Evolutionary conservation across 768 basidiomycete genomes (phyloP), one percentile per base, ranked within the genome.

Genomic region (Dioszegia aurantiaca): DNA sequence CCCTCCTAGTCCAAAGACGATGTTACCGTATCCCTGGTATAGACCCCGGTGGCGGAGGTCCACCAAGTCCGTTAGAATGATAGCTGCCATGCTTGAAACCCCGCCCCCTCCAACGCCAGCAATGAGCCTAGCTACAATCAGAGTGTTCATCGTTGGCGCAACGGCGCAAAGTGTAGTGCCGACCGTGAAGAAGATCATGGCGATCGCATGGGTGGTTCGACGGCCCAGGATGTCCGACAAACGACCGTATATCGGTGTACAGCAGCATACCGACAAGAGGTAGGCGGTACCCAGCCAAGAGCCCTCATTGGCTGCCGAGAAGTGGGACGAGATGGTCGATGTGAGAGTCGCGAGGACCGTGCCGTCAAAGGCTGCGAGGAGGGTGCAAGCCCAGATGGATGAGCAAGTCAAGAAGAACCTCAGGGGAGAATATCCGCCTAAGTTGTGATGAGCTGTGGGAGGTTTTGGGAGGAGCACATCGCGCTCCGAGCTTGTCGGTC

Each of bases 51-150:
- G 86, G 72, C 69, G 89, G 86, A 97, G 77, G 14, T 91, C 90
- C 58, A 97, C 87, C 23, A 95, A 80, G 79, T 98, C 93, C 5
- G 88, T 87, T 56, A 90, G 84, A 44, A 89, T 82, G 56, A 95
- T 84, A 63, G 47, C 55, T 11, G 61, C 60, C 43, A 68, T 60
- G 31, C 53, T 65, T 16, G 37, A 27, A 0, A 72, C 52, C 11
- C 72, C 72, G 11, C 72, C 72, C 5, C 72, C 72, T 3, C 72
- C 72, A 12, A 70, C 61, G 11, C 72, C 72, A 0, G 69, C 69
- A 8, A 73, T 54, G 9, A 31, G 51, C 33, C 67, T 17, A 3
- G 72, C 64, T 4, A 53, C 61, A 24, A 73, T 68, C 19, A 73
- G 41, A 5, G 27, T 45, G 21, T 60, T 41, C 62, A 73, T 68